Evolutionary conservation across 23 red algal genomes (phyloP), one percentile per base, ranked within the genome.

Genomic region (Chondrus crispus): DNA sequence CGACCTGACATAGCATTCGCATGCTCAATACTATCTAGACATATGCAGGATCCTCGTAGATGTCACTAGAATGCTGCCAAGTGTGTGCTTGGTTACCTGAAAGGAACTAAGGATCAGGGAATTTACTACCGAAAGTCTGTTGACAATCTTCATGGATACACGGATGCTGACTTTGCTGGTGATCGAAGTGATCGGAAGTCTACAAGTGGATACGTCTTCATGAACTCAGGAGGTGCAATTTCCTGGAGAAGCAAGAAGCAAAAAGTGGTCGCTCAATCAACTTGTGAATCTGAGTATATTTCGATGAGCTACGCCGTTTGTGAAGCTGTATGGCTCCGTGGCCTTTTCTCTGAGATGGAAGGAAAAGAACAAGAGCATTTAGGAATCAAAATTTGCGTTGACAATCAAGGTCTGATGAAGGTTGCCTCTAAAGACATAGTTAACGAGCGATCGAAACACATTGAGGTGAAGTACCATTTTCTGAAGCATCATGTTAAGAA

Each of bases 41-140:
- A 30, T 33, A 32, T 63, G 58, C 48, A 63, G n/a, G 53, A 62
- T 62, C 54, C 48, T 42, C 24, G n/a, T 24, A 2, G 44, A 76
- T 44, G 54, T 44, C 1, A 88, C n/a, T 76, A 2, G 30, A 50
- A 28, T 36, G 66, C 19, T 33, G 64, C 85, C 0, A 88, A 75
- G n/a, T 36, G 29, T 6, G 64, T 88, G 16, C 64, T 78, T 13
- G 26, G 85, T 5, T 88, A 88, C 39, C 64, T 88, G 22, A n/a
- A 42, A 30, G 66, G 37, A 18, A 88, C 85, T 6, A 29, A 29
- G 19, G 38, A 77, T 30, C 6, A 29, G 19, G 80, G 80, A 22
- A 85, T 85, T 0, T 29, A 20, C 4, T 63, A 85, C 10, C 1
- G 48, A 0, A 85, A 68, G 46, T 16, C 19, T 60, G 20, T 14